Evolutionary conservation across 1,284 basidiomycete species (phyloP).

Genomic region (Trichosporon ovoides): DNA sequence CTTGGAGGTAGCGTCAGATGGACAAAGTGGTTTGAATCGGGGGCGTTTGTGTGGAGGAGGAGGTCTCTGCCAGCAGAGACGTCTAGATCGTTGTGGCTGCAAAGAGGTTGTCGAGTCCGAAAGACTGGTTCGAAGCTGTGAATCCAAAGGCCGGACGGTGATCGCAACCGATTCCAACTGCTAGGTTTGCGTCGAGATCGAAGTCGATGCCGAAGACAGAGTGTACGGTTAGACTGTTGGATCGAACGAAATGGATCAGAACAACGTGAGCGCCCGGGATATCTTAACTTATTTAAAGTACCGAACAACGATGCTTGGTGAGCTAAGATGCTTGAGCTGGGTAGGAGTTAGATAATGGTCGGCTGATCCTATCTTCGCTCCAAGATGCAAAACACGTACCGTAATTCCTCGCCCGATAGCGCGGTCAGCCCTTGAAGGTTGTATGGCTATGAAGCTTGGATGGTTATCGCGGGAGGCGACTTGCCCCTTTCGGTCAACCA

Average conservation of each 20-base stretch:
- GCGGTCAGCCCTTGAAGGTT: neutral
- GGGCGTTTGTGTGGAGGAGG: no score
- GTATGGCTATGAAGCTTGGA: conserved; percentile 2
- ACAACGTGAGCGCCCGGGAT: neutral
- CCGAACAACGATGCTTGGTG: neutral
- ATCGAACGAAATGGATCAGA: neutral
- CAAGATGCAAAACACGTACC: conserved; percentile 2
- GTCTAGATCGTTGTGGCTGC: no score
- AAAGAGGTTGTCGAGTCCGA: no score
- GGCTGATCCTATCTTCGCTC: neutral
- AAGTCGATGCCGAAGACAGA: neutral
- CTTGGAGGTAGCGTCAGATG: no score
- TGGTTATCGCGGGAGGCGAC: neutral
- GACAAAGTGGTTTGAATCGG: no score
- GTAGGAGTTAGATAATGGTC: neutral
- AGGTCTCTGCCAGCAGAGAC: no score
- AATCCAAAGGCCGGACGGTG: neutral
- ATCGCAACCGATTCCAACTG: neutral
- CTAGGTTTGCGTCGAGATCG: neutral
- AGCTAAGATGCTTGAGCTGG: neutral
- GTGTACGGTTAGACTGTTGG: neutral
- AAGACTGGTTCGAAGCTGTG: neutral
- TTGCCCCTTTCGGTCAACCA: neutral
- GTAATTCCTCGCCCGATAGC: neutral
- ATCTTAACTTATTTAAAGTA: neutral